Conservation (phyloP, 768 basidiomycete species). For the Lentinula sp. region DNA sequence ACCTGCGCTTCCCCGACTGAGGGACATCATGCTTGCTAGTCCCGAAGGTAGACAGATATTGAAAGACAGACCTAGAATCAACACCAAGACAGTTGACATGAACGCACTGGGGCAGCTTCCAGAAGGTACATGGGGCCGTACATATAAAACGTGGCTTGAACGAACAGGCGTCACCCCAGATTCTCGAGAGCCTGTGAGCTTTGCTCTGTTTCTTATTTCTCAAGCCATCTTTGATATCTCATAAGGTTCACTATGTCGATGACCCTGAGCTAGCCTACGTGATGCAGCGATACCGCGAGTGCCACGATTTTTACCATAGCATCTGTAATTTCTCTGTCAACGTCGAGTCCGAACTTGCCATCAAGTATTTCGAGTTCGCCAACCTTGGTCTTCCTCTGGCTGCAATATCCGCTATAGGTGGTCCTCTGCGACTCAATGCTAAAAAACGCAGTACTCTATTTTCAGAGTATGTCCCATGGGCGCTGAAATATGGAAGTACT, state of each 20-base stretch:
- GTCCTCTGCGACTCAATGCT: constrained; percentile 64
- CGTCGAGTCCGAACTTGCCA: constrained; percentile 85
- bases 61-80: constrained; percentile 78
- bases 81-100: constrained; percentile 70
- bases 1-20: constrained; percentile 64
- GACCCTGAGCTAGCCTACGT: constrained; percentile 97
- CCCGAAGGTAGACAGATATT: constrained; percentile 82
- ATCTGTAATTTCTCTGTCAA: constrained; percentile 84
- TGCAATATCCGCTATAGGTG: constrained; percentile 71
- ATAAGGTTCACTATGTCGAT: constrained; percentile 87
- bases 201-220: constrained; percentile 14
- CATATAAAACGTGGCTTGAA: constrained; percentile 88
- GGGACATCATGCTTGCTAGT: constrained; percentile 71
- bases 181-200: constrained; percentile 75
- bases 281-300: constrained; percentile 97
- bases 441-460: constrained; percentile 53
- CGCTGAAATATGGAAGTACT: constrained; percentile 72
- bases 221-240: background rate
- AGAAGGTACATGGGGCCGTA: constrained; percentile 77
- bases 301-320: constrained; percentile 96
- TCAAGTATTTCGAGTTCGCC: constrained; percentile 92
- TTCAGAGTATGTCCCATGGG: constrained; percentile 89
- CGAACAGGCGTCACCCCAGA: constrained; percentile 88
- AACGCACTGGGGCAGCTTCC: constrained; percentile 56
- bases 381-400: constrained; percentile 91